phyloP scores from a whole-genome alignment of 257 asterid genomes.

The Nicotiana sylvestris region DNA sequence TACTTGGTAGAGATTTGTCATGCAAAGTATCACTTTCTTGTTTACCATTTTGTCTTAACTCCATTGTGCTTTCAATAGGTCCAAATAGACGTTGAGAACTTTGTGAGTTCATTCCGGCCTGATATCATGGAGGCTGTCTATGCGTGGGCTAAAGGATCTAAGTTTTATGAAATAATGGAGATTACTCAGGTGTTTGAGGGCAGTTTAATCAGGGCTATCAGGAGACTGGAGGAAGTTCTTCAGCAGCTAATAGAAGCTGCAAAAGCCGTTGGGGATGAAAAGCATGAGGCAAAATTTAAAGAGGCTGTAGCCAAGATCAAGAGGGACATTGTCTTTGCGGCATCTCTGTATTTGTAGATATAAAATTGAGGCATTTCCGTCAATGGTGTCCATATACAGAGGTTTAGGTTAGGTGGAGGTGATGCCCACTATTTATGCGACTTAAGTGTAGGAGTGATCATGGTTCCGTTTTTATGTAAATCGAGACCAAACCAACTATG shows the following conservation, averaged over 20 bases:
- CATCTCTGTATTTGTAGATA: conserved; percentile 74
- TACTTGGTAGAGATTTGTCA: neutral
- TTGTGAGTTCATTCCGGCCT: conserved; percentile 83
- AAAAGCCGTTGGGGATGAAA: conserved; percentile 78
- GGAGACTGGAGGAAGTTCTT: conserved; percentile 95
- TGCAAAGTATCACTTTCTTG: neutral
- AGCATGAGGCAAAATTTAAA: conserved; percentile 82
- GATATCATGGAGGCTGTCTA: conserved; percentile 97
- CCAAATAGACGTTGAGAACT: conserved; percentile 82
- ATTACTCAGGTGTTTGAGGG: conserved; percentile 96
- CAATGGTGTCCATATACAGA: neutral
- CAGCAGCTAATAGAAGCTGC: conserved; percentile 95
- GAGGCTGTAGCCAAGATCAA: conserved; percentile 88
- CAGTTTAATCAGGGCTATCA: conserved; percentile 90
- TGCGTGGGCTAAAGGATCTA: conserved; percentile 92
- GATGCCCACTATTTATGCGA: neutral
- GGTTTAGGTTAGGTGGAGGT: neutral
- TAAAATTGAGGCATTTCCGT: neutral
- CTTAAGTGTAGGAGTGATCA: neutral
- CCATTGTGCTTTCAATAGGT: conserved; percentile 41
- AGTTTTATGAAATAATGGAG: conserved; percentile 90
- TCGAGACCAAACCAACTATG: neutral
- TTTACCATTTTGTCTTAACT: neutral
- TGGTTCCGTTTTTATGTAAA: neutral
- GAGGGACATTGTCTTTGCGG: conserved; percentile 98